Conservation (phyloP, 1,284 basidiomycete species). For the Thecaphora thlaspeos region DNA sequence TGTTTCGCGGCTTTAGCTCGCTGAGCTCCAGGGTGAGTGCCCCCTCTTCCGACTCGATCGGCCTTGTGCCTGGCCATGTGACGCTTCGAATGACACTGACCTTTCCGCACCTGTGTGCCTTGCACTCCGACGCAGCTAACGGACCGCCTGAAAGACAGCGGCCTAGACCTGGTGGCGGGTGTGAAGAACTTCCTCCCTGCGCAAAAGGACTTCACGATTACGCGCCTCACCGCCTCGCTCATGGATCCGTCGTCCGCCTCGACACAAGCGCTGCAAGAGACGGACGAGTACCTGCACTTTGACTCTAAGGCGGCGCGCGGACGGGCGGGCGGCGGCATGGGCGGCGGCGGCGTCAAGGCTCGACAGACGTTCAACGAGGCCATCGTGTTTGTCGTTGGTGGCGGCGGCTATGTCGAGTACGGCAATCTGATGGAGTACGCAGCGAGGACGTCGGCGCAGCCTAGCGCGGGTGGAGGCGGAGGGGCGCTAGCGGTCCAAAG, state of each 20-base stretch:
- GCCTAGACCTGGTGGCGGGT: constrained; percentile 86
- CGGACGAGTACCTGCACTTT: constrained; percentile 91
- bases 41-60: neutral
- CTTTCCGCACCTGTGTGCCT: neutral
- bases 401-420: constrained; percentile 95
- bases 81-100: constrained; percentile 6
- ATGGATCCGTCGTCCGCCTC: constrained; percentile 94
- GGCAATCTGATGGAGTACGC: constrained; percentile 69
- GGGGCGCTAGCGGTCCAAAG: constrained; percentile 8
- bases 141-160: constrained; percentile 88
- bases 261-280: constrained; percentile 67
- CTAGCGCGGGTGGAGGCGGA: constrained; percentile 65
- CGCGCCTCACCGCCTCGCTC: constrained; percentile 86
- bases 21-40: constrained; percentile 77
- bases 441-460: constrained; percentile 61
- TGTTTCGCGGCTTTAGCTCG: constrained; percentile 88
- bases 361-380: constrained; percentile 74
- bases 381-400: constrained; percentile 92
- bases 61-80: too few species aligned
- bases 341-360: constrained; percentile 24
- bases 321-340: constrained; percentile 15
- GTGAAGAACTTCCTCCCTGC: constrained; percentile 98
- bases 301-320: constrained; percentile 67
- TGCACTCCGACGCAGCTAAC: constrained; percentile 60
- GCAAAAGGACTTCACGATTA: constrained; percentile 88